These are phyloP conservation scores for Globisporangium rhizosaccharum DNA, from an alignment of 352 stramenopile genomes.

Conservation along the genomic window DNA sequence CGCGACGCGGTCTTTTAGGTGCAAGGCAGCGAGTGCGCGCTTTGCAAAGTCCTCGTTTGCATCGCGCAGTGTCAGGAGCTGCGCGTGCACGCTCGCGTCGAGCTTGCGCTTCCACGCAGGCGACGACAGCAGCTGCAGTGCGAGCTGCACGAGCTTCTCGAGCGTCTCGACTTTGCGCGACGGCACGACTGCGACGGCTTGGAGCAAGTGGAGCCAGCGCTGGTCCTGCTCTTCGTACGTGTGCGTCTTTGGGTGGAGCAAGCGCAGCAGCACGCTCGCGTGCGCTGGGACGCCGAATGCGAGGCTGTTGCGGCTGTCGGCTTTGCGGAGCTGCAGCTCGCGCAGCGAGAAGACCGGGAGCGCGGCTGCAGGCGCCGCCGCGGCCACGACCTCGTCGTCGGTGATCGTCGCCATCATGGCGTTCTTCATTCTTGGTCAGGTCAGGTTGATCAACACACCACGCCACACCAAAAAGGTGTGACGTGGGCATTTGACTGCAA, in stretches of 20 bases:
- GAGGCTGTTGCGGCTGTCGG: slow-evolving; percentile 46
- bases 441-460: too few relatives aligned
- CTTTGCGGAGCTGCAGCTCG: slow-evolving; percentile 49
- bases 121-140: slow-evolving; percentile 40
- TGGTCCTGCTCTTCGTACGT: slow-evolving; percentile 56
- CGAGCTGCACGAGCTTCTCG: slow-evolving; percentile 35
- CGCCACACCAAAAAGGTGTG: too few relatives aligned
- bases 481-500: too few relatives aligned
- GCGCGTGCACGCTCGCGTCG: slow-evolving; percentile 20
- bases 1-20: slow-evolving; percentile 65
- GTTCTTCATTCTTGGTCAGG: not conserved
- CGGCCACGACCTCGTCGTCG: not conserved
- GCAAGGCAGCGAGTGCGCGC: slow-evolving; percentile 39
- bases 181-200: slow-evolving; percentile 52
- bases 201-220: slow-evolving; percentile 67
- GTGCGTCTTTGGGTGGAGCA: slow-evolving; percentile 37
- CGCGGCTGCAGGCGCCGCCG: not conserved
- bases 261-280: slow-evolving; percentile 55
- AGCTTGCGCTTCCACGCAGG: slow-evolving; percentile 24
- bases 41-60: slow-evolving; percentile 18
- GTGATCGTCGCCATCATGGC: not conserved
- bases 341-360: slow-evolving; percentile 49
- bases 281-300: slow-evolving; percentile 39
- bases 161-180: slow-evolving; percentile 55
- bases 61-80: slow-evolving; percentile 21